Percentiles rank a stretch among this genome's conserved stretches.
Evolutionary conservation across 257 asterid genomes (phyloP).

Genomic region (Ligustrum vulgare): DNA sequence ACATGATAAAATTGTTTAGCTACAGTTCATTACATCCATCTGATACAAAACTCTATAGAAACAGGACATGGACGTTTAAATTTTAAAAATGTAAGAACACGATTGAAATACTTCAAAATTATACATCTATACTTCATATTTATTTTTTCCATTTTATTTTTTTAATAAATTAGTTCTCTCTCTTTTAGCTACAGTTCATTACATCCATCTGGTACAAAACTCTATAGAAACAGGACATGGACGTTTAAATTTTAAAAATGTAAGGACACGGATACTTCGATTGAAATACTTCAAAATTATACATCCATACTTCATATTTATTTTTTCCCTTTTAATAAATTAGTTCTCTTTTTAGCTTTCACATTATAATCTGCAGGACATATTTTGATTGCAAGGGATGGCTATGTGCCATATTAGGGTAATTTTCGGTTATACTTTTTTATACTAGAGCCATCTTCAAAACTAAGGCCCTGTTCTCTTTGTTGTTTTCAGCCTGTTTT

Average conservation of each 20-base stretch:
- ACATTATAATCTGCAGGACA: not conserved
- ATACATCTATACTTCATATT: not conserved
- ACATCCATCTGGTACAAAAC: not conserved
- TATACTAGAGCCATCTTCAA: not conserved
- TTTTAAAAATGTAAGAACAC: not conserved
- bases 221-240: not conserved
- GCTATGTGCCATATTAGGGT: not conserved
- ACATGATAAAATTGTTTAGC: not conserved
- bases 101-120: not conserved
- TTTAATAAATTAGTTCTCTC: too few species aligned
- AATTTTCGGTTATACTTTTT: not conserved
- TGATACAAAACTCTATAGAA: not conserved
- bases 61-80: not conserved
- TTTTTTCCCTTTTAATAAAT: too few species aligned
- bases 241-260: not conserved
- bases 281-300: not conserved
- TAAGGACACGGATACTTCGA: not conserved
- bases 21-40: not conserved
- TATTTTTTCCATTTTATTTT: too few species aligned
- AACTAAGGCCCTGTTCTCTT: too few species aligned
- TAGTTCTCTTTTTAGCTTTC: not conserved
- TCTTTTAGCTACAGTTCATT: not conserved
- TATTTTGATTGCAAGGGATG: not conserved
- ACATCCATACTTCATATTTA: not conserved
- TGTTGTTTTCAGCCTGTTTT: too few species aligned